Evolutionary conservation across 2,329 filamentous ascomycete species (phyloP), one percentile per base, ranked within the genome.

Genomic region (Thielaviopsis populi): DNA sequence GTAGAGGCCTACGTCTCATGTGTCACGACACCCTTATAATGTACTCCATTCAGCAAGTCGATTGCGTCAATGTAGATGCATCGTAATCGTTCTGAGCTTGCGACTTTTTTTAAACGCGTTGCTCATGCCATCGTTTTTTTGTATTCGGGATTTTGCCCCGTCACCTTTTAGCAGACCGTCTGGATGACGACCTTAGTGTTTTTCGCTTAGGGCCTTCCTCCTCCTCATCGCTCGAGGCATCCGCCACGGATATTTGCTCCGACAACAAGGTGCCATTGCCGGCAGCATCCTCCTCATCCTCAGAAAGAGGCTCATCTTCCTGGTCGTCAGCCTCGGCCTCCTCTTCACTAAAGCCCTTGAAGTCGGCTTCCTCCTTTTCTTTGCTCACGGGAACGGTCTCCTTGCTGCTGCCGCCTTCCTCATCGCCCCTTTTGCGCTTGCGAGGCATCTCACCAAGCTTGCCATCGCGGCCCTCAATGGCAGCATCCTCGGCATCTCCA

Each of bases 401-500:
- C 60, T 74, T 77, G 41, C 74, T 73, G 3, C 76, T 77, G 41
- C 74, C 73, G 3, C 76, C 74, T 19, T 77, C 77, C 4, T 72
- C 73, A 27, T 84, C 82, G 19, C 84, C 82, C 17, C 77, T 75
- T 69, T 85, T 85, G 70, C 92, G 87, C 76, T 95, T 89, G 75
- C 84, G 86, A 50, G 83, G 83, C 85, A 95, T 96, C 74, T 96
- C 90, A 19, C 91, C 91, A 0, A 95, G 77, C 68, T 84, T 82
- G 13, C 91, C 91, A 66, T 88, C 82, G 58, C 91, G 83, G 4
- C 89, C 88, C 67, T 85, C 83, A n/a, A 86, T 75, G 43, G 74
- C 76, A 2, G 76, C 75, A 15, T 76, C 77, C 17, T 41, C 48
- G 8, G 37, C 17, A 59, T 82, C 82, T 2, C 74, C 71, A 15